Percentiles rank a stretch among this genome's conserved stretches.
phyloP scores from a whole-genome alignment of 148 eudicot genomes.

The Nepenthes mirabilis region DNA sequence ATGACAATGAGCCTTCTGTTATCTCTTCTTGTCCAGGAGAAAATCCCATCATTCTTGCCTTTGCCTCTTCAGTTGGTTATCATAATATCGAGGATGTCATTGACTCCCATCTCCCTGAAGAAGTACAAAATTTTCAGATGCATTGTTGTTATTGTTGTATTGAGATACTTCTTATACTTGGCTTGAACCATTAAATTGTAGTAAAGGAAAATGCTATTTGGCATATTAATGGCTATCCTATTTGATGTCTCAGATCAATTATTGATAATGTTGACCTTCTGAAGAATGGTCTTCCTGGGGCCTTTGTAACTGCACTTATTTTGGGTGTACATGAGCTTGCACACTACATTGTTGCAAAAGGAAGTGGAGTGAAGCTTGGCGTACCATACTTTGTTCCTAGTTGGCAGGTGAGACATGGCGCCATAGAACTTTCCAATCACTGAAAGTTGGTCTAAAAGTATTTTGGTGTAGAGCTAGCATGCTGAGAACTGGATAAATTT shows the following conservation, averaged over 20 bases:
- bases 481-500: too few species aligned
- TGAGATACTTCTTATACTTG: too few species aligned
- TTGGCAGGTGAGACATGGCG: constrained; percentile 82
- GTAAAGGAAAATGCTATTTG: background rate
- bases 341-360: constrained; percentile 64
- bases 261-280: constrained; percentile 66
- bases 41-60: too few species aligned
- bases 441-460: background rate
- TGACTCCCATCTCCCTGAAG: too few species aligned
- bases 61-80: too few species aligned
- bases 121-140: too few species aligned
- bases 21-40: too few species aligned
- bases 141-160: too few species aligned
- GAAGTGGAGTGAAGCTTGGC: constrained; percentile 68
- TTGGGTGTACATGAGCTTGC: constrained; percentile 83
- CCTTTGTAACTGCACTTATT: constrained; percentile 77
- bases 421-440: background rate
- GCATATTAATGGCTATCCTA: background rate
- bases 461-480: background rate
- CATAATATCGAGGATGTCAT: too few species aligned
- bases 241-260: constrained; percentile 53
- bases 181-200: too few species aligned
- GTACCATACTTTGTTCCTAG: constrained; percentile 91
- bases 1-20: too few species aligned
- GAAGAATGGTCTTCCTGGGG: constrained; percentile 86